These are phyloP conservation scores for Misopates orontium DNA, from an alignment of 257 asterid species.

Conservation along the genomic window DNA sequence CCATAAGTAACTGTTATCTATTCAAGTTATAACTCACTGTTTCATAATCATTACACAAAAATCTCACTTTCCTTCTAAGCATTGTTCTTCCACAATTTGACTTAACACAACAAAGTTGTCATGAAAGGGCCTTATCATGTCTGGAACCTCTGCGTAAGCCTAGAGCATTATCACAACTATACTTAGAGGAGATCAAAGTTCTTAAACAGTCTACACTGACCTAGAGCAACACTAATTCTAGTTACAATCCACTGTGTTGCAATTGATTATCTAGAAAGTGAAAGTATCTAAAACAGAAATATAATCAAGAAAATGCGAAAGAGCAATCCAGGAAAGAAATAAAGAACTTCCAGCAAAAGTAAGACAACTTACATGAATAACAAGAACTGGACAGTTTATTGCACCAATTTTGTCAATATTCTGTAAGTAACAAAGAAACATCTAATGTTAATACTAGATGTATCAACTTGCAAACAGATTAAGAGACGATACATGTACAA, in stretches of 20 bases:
- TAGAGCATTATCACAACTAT: neutral
- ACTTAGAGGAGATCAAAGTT: slow-evolving; percentile 3
- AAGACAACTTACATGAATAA: slow-evolving; percentile 83
- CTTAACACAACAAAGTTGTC: neutral
- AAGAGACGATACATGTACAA: slow-evolving; percentile 18
- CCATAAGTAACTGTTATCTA: no score
- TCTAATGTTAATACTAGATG: slow-evolving; percentile 15
- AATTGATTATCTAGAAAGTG: neutral
- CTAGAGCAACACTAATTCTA: slow-evolving; percentile 3
- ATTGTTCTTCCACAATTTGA: no score
- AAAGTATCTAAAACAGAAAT: neutral
- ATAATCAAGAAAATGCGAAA: slow-evolving; percentile 9
- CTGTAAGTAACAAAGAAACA: slow-evolving; percentile 53
- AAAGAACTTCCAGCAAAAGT: slow-evolving; percentile 7
- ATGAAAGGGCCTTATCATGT: neutral
- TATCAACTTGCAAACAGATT: slow-evolving; percentile 22
- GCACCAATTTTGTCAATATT: slow-evolving; percentile 91
- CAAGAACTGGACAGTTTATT: slow-evolving; percentile 85
- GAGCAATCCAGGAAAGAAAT: neutral
- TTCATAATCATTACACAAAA: no score
- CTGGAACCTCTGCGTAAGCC: slow-evolving; percentile 2
- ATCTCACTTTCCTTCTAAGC: no score
- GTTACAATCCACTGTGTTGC: slow-evolving; percentile 2
- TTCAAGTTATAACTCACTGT: no score
- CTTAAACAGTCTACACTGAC: neutral